Conservation (phyloP, 805 yeast genomes). For the Naumovozyma castellii region DNA sequence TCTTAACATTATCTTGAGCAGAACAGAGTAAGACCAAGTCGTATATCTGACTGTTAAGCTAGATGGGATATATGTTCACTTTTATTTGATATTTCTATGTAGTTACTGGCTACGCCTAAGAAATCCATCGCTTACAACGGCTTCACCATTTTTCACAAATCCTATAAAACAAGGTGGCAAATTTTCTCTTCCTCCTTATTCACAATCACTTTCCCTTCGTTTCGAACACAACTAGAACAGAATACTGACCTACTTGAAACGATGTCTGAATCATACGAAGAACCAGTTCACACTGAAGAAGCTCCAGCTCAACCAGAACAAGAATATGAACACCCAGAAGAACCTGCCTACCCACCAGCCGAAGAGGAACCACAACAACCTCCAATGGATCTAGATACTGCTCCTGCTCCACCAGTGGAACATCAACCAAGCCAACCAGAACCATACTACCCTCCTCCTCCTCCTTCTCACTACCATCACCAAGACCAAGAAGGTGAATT, state of each 20-base stretch:
- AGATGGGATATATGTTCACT: no score
- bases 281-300: constrained; percentile 12
- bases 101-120: neutral
- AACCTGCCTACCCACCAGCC: constrained; percentile 11
- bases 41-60: no score
- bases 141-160: neutral
- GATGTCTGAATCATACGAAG: constrained; percentile 17
- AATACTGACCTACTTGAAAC: neutral
- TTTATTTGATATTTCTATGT: neutral
- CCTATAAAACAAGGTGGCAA: constrained; percentile 3
- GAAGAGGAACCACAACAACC: constrained; percentile 9
- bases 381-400: constrained; percentile 7
- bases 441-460: constrained; percentile 18
- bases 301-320: constrained; percentile 4
- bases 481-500: constrained; percentile 28
- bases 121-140: neutral
- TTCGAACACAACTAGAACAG: neutral
- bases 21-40: neutral
- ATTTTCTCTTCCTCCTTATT: neutral
- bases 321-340: constrained; percentile 1
- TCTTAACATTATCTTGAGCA: constrained; percentile 14
- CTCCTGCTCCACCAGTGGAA: constrained; percentile 8
- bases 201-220: neutral
- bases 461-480: constrained; percentile 8
- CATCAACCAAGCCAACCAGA: constrained; percentile 15